Evolutionary conservation across 306 rosid genomes (phyloP).

Genomic region (Myrica gale): DNA sequence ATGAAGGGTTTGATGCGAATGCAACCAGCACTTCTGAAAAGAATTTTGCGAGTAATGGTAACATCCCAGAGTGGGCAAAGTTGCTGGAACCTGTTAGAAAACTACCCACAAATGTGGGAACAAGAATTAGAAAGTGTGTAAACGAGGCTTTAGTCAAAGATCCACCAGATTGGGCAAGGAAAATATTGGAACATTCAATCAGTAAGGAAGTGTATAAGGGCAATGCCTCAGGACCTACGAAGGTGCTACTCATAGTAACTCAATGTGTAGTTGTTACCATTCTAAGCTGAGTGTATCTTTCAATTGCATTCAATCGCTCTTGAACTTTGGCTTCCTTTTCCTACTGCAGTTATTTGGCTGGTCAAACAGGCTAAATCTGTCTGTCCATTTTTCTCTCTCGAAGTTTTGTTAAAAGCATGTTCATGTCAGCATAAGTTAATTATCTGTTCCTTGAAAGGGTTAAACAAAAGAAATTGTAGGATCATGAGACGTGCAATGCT

Average conservation of each 20-base stretch:
- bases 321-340: not conserved
- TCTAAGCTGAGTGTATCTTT: not conserved
- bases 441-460: not conserved
- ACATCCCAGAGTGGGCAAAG: constrained; percentile 85
- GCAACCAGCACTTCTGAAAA: constrained; percentile 50
- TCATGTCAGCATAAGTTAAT: not conserved
- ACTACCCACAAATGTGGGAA: constrained; percentile 97
- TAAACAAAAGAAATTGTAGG: not conserved
- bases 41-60: constrained; percentile 46
- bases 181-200: constrained; percentile 77
- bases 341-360: not conserved
- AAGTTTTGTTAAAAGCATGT: not conserved
- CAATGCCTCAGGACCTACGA: constrained; percentile 98
- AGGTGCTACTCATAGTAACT: constrained; percentile 55
- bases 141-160: constrained; percentile 68
- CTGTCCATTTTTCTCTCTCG: not conserved
- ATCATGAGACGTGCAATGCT: not conserved
- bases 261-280: constrained; percentile 2
- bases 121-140: constrained; percentile 95
- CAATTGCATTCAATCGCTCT: not conserved
- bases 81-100: constrained; percentile 89
- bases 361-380: not conserved
- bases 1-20: constrained; percentile 62
- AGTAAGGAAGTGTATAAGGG: constrained; percentile 98
- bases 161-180: constrained; percentile 97